Percentiles rank a stretch among this genome's conserved stretches.
phyloP scores from a whole-genome alignment of 179 eudicot species.

The Camellia oleifera region DNA sequence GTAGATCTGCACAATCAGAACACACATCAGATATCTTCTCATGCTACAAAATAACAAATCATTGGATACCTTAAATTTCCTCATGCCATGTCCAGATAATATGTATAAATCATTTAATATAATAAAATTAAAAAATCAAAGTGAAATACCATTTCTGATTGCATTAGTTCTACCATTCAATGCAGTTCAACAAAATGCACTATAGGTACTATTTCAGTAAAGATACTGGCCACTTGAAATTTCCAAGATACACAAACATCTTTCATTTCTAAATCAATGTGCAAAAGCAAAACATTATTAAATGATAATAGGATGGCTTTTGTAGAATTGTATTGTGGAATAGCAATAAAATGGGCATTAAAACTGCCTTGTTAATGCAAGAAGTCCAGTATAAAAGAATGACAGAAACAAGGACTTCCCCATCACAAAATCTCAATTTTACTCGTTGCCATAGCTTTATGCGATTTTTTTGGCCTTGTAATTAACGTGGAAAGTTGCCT shows the following conservation, averaged over 20 bases:
- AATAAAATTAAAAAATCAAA: not conserved
- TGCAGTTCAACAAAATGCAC: not conserved
- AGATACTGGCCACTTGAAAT: not conserved
- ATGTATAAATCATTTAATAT: not conserved
- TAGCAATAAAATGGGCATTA: not conserved
- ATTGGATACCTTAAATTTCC: not conserved
- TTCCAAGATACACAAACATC: not conserved
- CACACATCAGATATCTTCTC: constrained; percentile 19
- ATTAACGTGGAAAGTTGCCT: not conserved
- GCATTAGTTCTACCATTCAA: not conserved
- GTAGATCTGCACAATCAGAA: constrained; percentile 66
- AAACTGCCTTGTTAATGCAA: not conserved
- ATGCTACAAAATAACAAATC: not conserved
- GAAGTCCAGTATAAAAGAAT: not conserved
- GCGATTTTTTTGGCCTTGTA: not conserved
- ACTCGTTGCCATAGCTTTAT: not conserved
- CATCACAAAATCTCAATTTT: not conserved
- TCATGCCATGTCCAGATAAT: not conserved
- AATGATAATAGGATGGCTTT: not conserved
- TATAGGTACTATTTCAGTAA: not conserved
- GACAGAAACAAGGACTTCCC: not conserved
- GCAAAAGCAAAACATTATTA: not conserved
- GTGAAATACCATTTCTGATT: not conserved
- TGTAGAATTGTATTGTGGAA: not conserved
- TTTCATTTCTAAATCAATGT: not conserved